phyloP scores from a whole-genome alignment of 73 alveolate genomes.

The Paramecium sexaurelia region DNA sequence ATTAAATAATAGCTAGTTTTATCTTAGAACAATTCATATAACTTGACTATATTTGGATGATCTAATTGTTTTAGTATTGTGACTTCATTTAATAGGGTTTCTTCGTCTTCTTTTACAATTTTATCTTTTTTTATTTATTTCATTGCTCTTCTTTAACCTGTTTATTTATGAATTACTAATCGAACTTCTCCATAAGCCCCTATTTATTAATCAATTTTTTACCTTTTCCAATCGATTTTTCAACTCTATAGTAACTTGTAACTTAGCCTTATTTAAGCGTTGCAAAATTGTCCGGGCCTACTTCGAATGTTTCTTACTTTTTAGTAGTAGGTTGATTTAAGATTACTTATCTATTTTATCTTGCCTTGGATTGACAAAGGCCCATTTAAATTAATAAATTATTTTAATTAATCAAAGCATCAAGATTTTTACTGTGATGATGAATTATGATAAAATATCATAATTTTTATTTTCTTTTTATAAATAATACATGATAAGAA shows the following conservation, averaged over 20 bases:
- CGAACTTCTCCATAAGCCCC: constrained; percentile 69
- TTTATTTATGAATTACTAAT: constrained; percentile 51
- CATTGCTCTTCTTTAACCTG: constrained; percentile 65
- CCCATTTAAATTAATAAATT: neutral
- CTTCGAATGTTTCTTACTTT: neutral
- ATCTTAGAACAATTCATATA: constrained; percentile 59
- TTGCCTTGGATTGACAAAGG: neutral
- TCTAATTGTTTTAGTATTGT: constrained; percentile 50
- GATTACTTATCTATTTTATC: neutral
- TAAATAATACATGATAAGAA: neutral
- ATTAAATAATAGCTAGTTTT: constrained; percentile 37
- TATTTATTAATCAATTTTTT: constrained; percentile 51
- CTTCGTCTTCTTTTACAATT: constrained; percentile 67
- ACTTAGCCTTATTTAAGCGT: constrained; percentile 21
- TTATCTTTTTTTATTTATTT: constrained; percentile 60
- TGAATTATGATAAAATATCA: neutral
- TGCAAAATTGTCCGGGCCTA: constrained; percentile 29
- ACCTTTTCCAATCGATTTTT: constrained; percentile 41
- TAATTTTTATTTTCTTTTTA: neutral
- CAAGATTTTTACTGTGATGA: neutral
- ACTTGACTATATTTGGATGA: constrained; percentile 66
- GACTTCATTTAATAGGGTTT: constrained; percentile 63
- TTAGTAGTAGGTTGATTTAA: neutral
- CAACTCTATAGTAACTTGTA: constrained; percentile 7
- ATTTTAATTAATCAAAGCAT: neutral